Base-by-base conservation (phyloP, 768 basidiomycete genomes). In the Asterophora parasitica region DNA sequence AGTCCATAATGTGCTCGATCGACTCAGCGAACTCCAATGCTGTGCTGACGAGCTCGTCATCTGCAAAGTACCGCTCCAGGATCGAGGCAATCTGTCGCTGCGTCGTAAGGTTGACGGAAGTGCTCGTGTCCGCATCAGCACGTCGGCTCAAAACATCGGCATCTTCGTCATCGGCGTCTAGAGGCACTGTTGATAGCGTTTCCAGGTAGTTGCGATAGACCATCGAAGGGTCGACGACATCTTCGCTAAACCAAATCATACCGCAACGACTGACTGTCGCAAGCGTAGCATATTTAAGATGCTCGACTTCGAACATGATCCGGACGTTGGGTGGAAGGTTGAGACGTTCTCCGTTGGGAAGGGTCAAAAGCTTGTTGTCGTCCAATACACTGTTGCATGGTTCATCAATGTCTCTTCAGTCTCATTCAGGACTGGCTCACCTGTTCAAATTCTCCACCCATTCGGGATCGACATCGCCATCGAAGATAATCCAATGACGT, bases 211-310 rank as follows among this genome's bases (percentile, higher is more conserved):
- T 79, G 43, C 79, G 82, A 65, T 88, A 96, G 13, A 96, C 80
- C 96, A 98, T 97, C 0, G 76, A 70, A 5, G 93, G 83, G 54
- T 91, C 86, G 20, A 99, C 82, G 40, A 96, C 83, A 54, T 97
- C 93, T 49, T 97, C 93, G 63, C 93, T 97, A 72, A 99, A 99
- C 96, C 96, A 99, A 58, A 99, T 95, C 96, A 99, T 99, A 64
- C 96, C 96, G 61, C 96, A 99, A 47, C 96, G 94, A 81, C 92
- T 96, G 75, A 99, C 96, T 20, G 96, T 99, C 12, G 96, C 96
- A 45, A 88, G 82, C 3, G 96, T 99, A 0, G 96, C 96, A 64
- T 95, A 99, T 59, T 85, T 88, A 56, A 99, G 79, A 65, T 96
- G 92, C 64, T 98, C 96, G 48, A 98, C 96, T 65, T 99, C 96